Conservation (phyloP, 1,284 basidiomycete species). For the Apiotrichum porosum region DNA sequence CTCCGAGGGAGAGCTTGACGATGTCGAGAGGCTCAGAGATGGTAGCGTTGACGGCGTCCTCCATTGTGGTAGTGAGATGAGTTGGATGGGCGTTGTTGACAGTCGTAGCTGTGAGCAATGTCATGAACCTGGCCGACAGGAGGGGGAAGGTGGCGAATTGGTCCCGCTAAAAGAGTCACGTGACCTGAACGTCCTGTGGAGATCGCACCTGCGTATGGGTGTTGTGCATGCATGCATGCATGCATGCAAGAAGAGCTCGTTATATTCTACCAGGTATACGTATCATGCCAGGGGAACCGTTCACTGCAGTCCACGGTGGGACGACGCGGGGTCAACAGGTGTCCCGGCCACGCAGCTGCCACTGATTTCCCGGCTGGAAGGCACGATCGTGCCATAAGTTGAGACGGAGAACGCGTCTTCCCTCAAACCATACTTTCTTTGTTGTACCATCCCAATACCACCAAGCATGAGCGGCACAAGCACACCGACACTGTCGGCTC, state of each 20-base stretch:
- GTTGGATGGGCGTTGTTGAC: neutral
- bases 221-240: neutral
- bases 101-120: neutral
- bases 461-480: neutral
- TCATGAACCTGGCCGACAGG: neutral
- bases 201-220: too few species aligned
- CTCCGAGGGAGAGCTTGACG: constrained; percentile 88
- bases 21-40: constrained; percentile 98
- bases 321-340: too few species aligned
- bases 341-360: too few species aligned
- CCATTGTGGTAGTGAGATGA: constrained; percentile 31
- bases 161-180: constrained; percentile 1
- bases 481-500: neutral
- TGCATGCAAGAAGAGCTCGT: neutral
- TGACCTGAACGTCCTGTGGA: too few species aligned
- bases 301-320: too few species aligned
- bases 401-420: too few species aligned
- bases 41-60: constrained; percentile 57
- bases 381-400: too few species aligned
- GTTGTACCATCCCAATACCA: too few species aligned
- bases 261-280: too few species aligned
- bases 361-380: too few species aligned
- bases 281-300: too few species aligned
- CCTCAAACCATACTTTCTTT: too few species aligned
- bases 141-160: neutral